Evolutionary conservation across 202 grass and related monocot species (phyloP).

Genomic region (Eragrostis tef): DNA sequence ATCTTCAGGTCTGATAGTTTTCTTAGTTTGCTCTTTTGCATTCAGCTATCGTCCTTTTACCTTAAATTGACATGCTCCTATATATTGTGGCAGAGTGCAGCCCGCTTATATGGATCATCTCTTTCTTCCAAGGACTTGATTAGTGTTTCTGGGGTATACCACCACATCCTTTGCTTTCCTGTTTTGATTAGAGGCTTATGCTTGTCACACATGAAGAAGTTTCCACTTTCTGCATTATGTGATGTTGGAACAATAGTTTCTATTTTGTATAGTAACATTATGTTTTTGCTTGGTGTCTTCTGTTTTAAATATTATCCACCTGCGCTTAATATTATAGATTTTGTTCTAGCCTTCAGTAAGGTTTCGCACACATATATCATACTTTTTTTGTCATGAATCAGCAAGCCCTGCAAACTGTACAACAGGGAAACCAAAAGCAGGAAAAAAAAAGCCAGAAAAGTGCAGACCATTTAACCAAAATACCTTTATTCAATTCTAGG

Average conservation of each 20-base stretch:
- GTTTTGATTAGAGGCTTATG: slow-evolving; percentile 22
- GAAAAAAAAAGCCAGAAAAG: too few species aligned
- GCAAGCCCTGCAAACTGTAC: too few species aligned
- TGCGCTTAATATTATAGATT: slow-evolving; percentile 19
- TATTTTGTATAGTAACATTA: slow-evolving; percentile 5
- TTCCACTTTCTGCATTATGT: slow-evolving; percentile 23
- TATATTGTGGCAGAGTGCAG: slow-evolving; percentile 81
- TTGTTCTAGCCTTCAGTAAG: background rate
- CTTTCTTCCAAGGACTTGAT: slow-evolving; percentile 84
- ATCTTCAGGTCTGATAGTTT: slow-evolving; percentile 77
- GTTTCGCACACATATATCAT: slow-evolving; percentile 6
- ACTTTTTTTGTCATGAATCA: background rate
- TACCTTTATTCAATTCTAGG: too few species aligned
- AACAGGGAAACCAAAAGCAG: too few species aligned
- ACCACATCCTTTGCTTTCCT: slow-evolving; percentile 31
- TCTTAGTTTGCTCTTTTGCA: background rate
- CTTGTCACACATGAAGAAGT: slow-evolving; percentile 1
- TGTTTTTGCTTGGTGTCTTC: slow-evolving; percentile 10
- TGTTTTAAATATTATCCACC: slow-evolving; percentile 1
- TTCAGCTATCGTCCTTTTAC: slow-evolving; percentile 4
- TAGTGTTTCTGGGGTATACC: slow-evolving; percentile 92
- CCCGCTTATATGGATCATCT: slow-evolving; percentile 88
- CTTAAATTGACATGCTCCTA: slow-evolving; percentile 19
- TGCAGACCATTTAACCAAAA: too few species aligned
- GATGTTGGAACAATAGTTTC: background rate